Conservation (phyloP, 1,284 basidiomycete genomes). For the Boletus coffeatus region DNA sequence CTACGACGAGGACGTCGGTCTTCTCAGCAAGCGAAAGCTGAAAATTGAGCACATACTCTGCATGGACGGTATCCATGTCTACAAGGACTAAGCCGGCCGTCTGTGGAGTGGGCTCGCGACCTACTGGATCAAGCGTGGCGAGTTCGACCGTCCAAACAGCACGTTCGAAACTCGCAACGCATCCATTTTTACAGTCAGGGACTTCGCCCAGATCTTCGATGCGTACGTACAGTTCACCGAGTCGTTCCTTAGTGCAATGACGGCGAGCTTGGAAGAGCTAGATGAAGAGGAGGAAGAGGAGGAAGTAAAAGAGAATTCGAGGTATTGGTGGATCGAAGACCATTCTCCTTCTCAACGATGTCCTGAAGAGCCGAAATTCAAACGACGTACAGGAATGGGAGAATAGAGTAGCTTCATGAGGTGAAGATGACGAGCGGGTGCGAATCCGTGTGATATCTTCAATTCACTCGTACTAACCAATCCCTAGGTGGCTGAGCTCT, state of each 20-base stretch:
- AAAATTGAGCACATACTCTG: constrained; percentile 84
- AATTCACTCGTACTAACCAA: constrained; percentile 4
- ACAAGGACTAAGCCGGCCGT: constrained; percentile 95
- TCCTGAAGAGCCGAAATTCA: constrained; percentile 89
- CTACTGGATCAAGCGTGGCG: constrained; percentile 97
- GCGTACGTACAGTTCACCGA: constrained; percentile 95
- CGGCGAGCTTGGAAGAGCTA: constrained; percentile 73
- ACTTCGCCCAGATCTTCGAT: constrained; percentile 99
- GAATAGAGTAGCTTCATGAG: constrained; percentile 93
- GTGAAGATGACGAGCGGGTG: constrained; percentile 89
- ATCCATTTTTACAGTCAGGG: constrained; percentile 87
- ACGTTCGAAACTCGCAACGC: constrained; percentile 89
- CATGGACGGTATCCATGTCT: constrained; percentile 39
- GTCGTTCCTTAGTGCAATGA: constrained; percentile 86
- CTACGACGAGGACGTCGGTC: constrained; percentile 82
- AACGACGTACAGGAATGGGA: constrained; percentile 99
- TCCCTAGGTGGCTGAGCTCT: constrained; percentile 69
- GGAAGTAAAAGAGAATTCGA: constrained; percentile 82
- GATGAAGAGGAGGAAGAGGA: constrained; percentile 75
- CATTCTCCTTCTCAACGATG: constrained; percentile 94
- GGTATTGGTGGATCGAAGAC: constrained; percentile 90
- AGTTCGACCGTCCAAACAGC: constrained; percentile 84
- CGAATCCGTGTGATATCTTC: constrained; percentile 3
- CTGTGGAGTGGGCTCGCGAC: constrained; percentile 97
- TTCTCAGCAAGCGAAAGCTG: constrained; percentile 64